Conservation (phyloP, 257 asterid species). For the Solanum bulbocastanum region DNA sequence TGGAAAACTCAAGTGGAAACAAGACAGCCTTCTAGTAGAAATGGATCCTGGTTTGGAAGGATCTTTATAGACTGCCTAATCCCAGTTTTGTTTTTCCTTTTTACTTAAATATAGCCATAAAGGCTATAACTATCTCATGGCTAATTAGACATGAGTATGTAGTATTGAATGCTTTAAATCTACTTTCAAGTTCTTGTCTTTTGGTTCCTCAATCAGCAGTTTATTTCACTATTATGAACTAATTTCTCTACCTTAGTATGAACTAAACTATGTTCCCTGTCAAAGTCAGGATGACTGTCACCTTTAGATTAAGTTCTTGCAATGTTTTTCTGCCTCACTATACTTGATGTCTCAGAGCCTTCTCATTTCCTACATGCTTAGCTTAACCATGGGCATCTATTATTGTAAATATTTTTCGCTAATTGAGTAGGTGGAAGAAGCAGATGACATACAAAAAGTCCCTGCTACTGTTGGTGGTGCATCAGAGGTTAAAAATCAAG, state of each 20-base stretch:
- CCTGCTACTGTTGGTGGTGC: constrained; percentile 45
- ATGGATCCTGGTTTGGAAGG: not conserved
- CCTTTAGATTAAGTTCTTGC: not conserved
- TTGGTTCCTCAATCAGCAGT: not conserved
- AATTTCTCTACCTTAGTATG: not conserved
- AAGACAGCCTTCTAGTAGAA: not conserved
- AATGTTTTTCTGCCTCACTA: not conserved
- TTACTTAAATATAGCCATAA: not conserved
- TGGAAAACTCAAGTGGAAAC: not conserved
- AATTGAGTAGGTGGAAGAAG: constrained; percentile 78
- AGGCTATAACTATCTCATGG: not conserved
- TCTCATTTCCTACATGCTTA: not conserved
- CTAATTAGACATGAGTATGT: not conserved
- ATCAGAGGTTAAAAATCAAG: constrained; percentile 35
- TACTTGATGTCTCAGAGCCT: not conserved
- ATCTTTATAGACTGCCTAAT: not conserved
- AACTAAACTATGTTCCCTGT: not conserved
- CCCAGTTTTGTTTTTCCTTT: not conserved
- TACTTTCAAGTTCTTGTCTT: not conserved
- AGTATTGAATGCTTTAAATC: not conserved
- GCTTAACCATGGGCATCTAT: constrained; percentile 6
- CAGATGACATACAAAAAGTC: constrained; percentile 56
- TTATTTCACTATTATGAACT: not conserved
- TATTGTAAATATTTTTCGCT: constrained; percentile 20
- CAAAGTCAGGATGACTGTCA: not conserved